Conservation (phyloP, 768 basidiomycete genomes). For the Neoboletus brunneissimus region DNA sequence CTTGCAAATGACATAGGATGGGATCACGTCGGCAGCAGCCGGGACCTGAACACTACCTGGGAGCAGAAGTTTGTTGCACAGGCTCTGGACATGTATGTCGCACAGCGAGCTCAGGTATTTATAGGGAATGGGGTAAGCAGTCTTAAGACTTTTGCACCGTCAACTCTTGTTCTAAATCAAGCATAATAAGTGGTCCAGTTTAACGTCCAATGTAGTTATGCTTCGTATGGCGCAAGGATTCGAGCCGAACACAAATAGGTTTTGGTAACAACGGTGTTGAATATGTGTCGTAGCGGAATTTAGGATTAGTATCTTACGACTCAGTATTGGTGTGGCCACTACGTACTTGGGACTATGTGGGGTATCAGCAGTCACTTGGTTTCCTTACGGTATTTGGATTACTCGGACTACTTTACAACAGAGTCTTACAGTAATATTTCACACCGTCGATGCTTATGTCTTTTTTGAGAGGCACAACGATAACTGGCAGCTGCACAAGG, state of each 20-base stretch:
- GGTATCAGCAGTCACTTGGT: not conserved
- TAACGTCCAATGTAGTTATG: slow-evolving; percentile 42
- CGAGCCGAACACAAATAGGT: slow-evolving; percentile 30
- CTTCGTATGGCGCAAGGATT: slow-evolving; percentile 34
- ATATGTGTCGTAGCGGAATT: not conserved
- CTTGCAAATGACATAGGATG: slow-evolving; percentile 35
- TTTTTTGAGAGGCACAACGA: no score
- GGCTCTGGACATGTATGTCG: slow-evolving; percentile 51
- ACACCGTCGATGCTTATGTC: not conserved
- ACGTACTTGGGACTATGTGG: not conserved
- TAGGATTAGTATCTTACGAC: not conserved
- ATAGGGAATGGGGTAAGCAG: slow-evolving; percentile 52
- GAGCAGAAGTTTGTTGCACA: slow-evolving; percentile 45
- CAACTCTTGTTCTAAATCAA: slow-evolving; percentile 1
- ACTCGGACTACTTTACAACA: not conserved
- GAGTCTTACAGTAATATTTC: not conserved
- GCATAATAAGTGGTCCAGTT: slow-evolving; percentile 37
- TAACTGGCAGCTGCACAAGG: no score
- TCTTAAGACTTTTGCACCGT: not conserved
- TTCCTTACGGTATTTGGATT: not conserved
- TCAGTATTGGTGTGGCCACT: no score
- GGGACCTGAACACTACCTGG: slow-evolving; percentile 41
- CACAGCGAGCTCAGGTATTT: slow-evolving; percentile 45
- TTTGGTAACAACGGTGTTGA: slow-evolving; percentile 31
- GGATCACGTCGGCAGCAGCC: slow-evolving; percentile 41